Evolutionary conservation across 805 yeast species (phyloP), one percentile per base, ranked within the genome.

Genomic region (Zygosaccharomyces bailii): DNA sequence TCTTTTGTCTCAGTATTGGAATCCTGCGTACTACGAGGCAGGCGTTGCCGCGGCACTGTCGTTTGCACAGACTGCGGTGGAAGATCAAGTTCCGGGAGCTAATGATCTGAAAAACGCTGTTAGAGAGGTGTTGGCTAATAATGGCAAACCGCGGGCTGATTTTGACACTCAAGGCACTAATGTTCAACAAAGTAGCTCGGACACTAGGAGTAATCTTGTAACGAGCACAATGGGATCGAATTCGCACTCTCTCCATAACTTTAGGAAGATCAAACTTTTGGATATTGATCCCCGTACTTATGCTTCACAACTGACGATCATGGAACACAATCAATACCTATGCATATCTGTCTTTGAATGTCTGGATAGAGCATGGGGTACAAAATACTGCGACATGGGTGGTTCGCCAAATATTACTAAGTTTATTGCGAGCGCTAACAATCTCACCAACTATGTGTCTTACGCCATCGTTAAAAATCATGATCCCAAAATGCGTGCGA

Each of bases 301-400:
- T 52, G 96, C 97, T 0, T 72, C 89, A 41, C 97, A 91, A 63
- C 66, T 91, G 44, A 86, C 96, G 0, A 62, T 87, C n/a, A 72
- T 81, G 44, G 96, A 88, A 61, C 86, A 80, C 57, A 75, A 73
- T 34, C 65, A 80, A 24, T 90, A 84, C 61, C 67, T 78, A n/a
- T 73, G 75, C 46, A 84, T 91, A 36, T 75, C 80, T 11, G 78
- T 80, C 42, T 76, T 76, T 53, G 93, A 90, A 54, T 82, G 93
- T 57, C 67, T 89, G 39, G 79, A 82, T 39, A 79, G 91, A 55
- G 81, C 82, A 0, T 86, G 95, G 86, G 82, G 84, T 18, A 75
- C 76, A 47, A 78, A 76, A 55, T 78, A 82, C 38, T 83, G 86
- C n/a, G 55, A 69, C 38, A 58, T 70, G 46, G 80, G 78, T 20